phyloP scores from a whole-genome alignment of 768 basidiomycete genomes.

The Boletus eberwhitei region DNA sequence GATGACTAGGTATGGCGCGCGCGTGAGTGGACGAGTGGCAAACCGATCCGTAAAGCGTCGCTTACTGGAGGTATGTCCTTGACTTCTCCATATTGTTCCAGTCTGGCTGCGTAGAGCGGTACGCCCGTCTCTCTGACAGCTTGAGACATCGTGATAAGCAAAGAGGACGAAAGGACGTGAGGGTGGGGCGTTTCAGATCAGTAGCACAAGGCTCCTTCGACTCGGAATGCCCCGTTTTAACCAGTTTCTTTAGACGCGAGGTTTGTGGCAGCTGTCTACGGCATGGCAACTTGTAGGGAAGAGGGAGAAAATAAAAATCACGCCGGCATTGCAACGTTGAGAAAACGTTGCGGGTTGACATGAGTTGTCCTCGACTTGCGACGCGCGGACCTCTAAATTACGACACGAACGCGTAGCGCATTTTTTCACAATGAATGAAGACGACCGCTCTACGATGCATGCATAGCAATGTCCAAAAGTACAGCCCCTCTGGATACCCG shows the following conservation, averaged over 20 bases:
- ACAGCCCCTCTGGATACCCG: neutral
- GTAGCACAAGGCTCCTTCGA: neutral
- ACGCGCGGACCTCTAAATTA: slow-evolving; percentile 10
- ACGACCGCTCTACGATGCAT: neutral
- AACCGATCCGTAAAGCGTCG: neutral
- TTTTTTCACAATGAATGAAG: neutral
- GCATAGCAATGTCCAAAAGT: neutral
- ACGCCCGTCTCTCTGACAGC: slow-evolving; percentile 22
- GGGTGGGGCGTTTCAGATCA: neutral
- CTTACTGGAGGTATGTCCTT: slow-evolving; percentile 30
- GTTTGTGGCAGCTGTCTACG: slow-evolving; percentile 7
- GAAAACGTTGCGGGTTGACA: slow-evolving; percentile 28
- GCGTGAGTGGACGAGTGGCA: slow-evolving; percentile 1
- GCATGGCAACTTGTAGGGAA: slow-evolving; percentile 10
- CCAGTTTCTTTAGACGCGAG: neutral
- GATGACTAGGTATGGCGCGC: slow-evolving; percentile 18
- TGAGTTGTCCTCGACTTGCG: slow-evolving; percentile 14
- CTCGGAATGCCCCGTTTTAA: slow-evolving; percentile 11
- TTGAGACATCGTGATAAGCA: slow-evolving; percentile 10
- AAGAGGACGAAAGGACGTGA: neutral
- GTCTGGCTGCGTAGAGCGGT: slow-evolving; percentile 23
- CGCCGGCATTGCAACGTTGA: slow-evolving; percentile 28
- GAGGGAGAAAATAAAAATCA: slow-evolving; percentile 6
- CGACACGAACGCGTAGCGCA: too few relatives aligned
- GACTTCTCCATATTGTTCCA: slow-evolving; percentile 29